Base-by-base conservation (phyloP, 257 asterid genomes). In the Nicotiana tomentosiformis region DNA sequence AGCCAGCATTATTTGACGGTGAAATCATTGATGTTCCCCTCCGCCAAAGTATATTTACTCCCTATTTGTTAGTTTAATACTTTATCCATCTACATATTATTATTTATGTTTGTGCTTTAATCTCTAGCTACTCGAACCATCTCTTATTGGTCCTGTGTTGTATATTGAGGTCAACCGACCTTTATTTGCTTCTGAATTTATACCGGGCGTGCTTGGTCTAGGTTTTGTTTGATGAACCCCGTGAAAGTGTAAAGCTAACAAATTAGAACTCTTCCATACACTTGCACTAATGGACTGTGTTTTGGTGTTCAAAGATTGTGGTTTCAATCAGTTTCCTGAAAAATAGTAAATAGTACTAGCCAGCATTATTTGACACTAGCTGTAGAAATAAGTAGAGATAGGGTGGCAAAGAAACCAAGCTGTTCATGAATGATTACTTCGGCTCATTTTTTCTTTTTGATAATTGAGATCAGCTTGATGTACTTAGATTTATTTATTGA, bases 271-370 rank as follows among this genome's bases (percentile, higher is more conserved):
- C 23, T 20, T 46, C 61, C 23, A 43, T 20, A 74, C 61, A 49
- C 62, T 72, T 26, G 79, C 10, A 23, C 39, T 72, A 49, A 23
- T 46, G 79, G 79, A 72, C 39, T 70, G 58, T 57, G 26, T 23
- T 74, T 74, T 72, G 79, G 79, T 72, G 79, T 74, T 46, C 39
- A 26, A 11, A 49, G 43, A 23, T 49, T 74, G 80, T 74, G 80
- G 80, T 10, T 49, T 32, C 11, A 33, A 23, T 23, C 39, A 43
- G 61, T 72, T 72, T 49, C 14, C 39, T 17, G 58, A 33, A 74
- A 23, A 46, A 23, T 23, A 74, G 15, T 46, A 26, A 26, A 49
- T 26, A 74, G 62, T 49, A 46, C 39, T 49, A 74, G 7, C 62
- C 79, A 49, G 15, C 43, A 14, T 74, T 23, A 46, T 49, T 74